Base-by-base conservation (phyloP, 1,139 yeast species). In the Meyerozyma elateridarum region DNA sequence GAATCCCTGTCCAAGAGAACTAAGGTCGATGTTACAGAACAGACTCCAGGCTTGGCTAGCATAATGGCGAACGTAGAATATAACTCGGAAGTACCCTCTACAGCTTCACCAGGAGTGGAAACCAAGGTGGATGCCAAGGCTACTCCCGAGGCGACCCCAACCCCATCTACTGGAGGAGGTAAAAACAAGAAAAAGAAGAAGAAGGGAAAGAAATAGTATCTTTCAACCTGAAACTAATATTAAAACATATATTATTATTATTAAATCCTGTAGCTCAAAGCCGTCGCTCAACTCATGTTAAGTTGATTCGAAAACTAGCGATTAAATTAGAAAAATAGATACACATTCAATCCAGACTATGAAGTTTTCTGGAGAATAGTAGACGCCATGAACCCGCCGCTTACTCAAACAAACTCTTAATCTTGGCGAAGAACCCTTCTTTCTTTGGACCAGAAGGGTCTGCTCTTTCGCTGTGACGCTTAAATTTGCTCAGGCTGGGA, bases 41-140 rank as follows among this genome's bases (percentile, higher is more conserved):
- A 61, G 33, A 45, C 50, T 19, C 46, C 56, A 7, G 74, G 73
- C 1, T 53, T 64, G 39, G 60, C 69, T 13, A 60, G 70, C 39
- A 43, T 65, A 28, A 65, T 68, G 72, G 52, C 63, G 34, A 67
- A 66, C 40, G 21, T 25, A 19, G 21, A 36, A 31, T 28, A 33
- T 17, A 30, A 32, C 9, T 25, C 21, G 22, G 22, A 11, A 29
- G 18, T 24, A 5, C 27, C 16, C 9, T 11, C 18, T 6, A 18
- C 20, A 8, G 20, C 27, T 8, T 24, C 27, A 8, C 27, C 27
- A 11, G n/a, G n/a, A n/a, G n/a, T n/a, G n/a, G n/a, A n/a, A n/a
- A n/a, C n/a, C n/a, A n/a, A n/a, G n/a, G n/a, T n/a, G n/a, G n/a
- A n/a, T n/a, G n/a, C n/a, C n/a, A n/a, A n/a, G n/a, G n/a, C n/a